Base-by-base conservation (phyloP, 1,284 basidiomycete species). In the Gastroboletus turbinatus region DNA sequence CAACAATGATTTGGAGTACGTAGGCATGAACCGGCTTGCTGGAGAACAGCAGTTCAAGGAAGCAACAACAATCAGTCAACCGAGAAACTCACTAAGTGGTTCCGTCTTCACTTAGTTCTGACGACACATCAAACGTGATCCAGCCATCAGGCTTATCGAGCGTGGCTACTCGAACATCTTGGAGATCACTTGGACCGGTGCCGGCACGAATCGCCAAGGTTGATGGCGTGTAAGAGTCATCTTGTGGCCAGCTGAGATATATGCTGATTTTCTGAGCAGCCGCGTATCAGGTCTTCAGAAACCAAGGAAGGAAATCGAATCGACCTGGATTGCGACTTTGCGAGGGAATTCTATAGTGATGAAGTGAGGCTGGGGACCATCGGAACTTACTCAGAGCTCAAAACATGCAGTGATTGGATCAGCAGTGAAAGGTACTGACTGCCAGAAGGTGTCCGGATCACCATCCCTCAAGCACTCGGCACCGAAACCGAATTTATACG, bases 201-300 rank as follows among this genome's bases (percentile, higher is more conserved):
- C 97, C 97, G 0, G 95, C 95, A 29, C 92, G 86, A 45, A 99
- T 85, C 2, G 89, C 87, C 57, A 99, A 81, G 32, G 90, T 92
- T 1, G 91, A 90, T 0, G 97, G 97, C 0, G 97, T 99, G 70
- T 99, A 99, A 1, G 95, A 98, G 70, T 99, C 97, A 72, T 99
- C 97, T 54, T 87, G 82, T 4, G 82, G 82, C 70, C 90, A 94
- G 66, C 90, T 92, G 46, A 98, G 88, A 69, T 88, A 87, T 47
- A 99, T 82, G 54, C 92, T 92, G 50, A 99, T 80, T 84, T 97
- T 94, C 94, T 98, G 46, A 11, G 33, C 25, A 11, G 23, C 5
- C 1, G 45, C 33, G 53, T 13, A 23, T 57, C 53, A 57, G 40
- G 39, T 51, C 30, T 44, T 33, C 29, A 46, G 17, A 9, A 38